A percentile compares a stretch with the other conserved stretches of the same genome.
Conservation (phyloP, 345 rosid genomes). For the Chamaenerion angustifolium region DNA sequence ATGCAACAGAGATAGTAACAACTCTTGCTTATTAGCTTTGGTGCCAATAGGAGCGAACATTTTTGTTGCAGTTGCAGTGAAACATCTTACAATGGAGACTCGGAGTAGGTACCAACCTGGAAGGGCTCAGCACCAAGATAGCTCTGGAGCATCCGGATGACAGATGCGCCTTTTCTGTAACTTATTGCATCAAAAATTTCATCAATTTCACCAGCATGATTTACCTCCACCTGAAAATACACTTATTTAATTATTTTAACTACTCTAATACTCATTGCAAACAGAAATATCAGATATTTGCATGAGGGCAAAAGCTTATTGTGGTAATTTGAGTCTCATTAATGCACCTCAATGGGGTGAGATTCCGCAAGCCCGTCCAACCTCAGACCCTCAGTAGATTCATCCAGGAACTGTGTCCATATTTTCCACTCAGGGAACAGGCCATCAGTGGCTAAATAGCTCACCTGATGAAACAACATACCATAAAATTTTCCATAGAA, state of each 20-base stretch:
- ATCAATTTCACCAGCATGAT: slow-evolving; percentile 79
- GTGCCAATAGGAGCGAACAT: too few relatives aligned
- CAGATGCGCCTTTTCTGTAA: slow-evolving; percentile 87
- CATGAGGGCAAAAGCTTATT: too few relatives aligned
- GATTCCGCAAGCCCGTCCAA: slow-evolving; percentile 92
- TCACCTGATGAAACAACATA: slow-evolving; percentile 45
- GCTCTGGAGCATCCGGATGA: slow-evolving; percentile 91
- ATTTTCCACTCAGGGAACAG: slow-evolving; percentile 95
- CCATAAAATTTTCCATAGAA: slow-evolving; percentile 1
- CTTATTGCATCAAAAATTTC: slow-evolving; percentile 96
- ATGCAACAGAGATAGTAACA: too few relatives aligned
- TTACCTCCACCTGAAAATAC: slow-evolving; percentile 64
- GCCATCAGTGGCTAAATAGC: slow-evolving; percentile 86
- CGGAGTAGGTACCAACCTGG: slow-evolving; percentile 39
- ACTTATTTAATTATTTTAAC: neutral
- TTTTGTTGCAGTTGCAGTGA: too few relatives aligned
- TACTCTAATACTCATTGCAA: neutral
- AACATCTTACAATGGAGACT: too few relatives aligned
- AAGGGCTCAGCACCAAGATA: slow-evolving; percentile 86
- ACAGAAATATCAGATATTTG: neutral
- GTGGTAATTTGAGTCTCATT: neutral
- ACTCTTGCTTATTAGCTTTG: too few relatives aligned
- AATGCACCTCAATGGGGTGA: slow-evolving; percentile 88
- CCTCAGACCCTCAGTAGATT: slow-evolving; percentile 71
- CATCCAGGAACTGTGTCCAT: slow-evolving; percentile 97